Conservation (phyloP, 768 basidiomycete species). For the Dioszegia crocea region DNA sequence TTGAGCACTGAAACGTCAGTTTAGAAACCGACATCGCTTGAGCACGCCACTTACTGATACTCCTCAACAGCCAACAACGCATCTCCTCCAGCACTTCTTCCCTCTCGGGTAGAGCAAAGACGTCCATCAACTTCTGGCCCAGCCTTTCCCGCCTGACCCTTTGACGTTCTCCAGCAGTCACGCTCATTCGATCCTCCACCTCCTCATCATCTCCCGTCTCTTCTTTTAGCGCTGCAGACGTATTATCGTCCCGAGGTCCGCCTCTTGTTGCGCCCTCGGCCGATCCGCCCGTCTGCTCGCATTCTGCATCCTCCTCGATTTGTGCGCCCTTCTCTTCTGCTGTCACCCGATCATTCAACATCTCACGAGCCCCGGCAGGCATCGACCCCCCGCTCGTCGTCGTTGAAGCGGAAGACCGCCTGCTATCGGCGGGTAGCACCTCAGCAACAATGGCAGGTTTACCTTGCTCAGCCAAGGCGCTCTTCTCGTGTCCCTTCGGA, state of each 20-base stretch:
- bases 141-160: constrained; percentile 54
- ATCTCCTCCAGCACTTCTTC: constrained; percentile 83
- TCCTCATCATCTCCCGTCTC: constrained; percentile 13
- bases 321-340: constrained; percentile 25
- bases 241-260: constrained; percentile 15
- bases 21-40: neutral
- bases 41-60: constrained; percentile 64
- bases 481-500: constrained; percentile 1
- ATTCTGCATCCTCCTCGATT: constrained; percentile 23
- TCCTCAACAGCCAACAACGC: constrained; percentile 88
- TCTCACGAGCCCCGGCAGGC: neutral
- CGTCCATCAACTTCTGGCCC: constrained; percentile 80
- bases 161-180: constrained; percentile 21
- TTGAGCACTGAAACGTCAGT: constrained; percentile 66
- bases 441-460: constrained; percentile 10
- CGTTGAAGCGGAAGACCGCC: neutral
- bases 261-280: neutral
- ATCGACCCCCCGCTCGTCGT: neutral
- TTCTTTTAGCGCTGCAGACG: constrained; percentile 30
- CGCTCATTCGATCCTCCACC: constrained; percentile 21
- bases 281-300: constrained; percentile 22
- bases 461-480: constrained; percentile 3
- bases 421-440: neutral
- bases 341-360: constrained; percentile 19
- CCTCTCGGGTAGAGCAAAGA: constrained; percentile 76